A percentile compares a stretch with the other conserved stretches of the same genome.
Conservation (phyloP, 2,329 filamentous ascomycete species). For the Sphaerulina vaccinii region DNA sequence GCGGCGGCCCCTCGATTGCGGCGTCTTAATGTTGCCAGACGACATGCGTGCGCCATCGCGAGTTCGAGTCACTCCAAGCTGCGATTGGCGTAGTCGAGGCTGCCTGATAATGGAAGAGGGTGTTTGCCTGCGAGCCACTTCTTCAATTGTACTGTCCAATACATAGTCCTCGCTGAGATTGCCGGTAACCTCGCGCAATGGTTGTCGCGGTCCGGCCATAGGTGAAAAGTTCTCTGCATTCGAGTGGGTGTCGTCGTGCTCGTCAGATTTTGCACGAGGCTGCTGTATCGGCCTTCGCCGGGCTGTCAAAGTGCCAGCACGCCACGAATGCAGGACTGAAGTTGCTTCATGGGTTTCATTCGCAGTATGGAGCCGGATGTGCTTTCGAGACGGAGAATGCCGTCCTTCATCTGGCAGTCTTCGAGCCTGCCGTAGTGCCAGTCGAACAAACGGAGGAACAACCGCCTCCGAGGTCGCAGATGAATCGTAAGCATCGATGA, state of each 20-base stretch:
- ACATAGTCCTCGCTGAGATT: not conserved
- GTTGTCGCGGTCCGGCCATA: not conserved
- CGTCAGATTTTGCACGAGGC: not conserved
- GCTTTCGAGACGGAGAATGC: constrained; percentile 53
- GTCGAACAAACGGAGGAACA: constrained; percentile 53
- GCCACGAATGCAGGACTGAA: constrained; percentile 52
- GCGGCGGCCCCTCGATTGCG: not conserved
- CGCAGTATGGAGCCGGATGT: constrained; percentile 52
- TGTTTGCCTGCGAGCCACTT: not conserved
- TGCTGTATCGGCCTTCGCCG: not conserved
- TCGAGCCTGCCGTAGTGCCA: constrained; percentile 55
- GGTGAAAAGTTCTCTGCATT: too few species aligned
- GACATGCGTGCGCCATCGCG: not conserved
- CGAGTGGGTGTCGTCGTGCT: too few species aligned
- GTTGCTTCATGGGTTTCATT: constrained; percentile 57
- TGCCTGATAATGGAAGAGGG: not conserved
- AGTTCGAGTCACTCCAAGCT: not conserved
- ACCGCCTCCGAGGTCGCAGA: constrained; percentile 35
- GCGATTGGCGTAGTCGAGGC: not conserved
- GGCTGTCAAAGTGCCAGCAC: constrained; percentile 39
- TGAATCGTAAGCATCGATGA: constrained; percentile 49
- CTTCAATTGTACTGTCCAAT: not conserved
- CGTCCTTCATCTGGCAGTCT: constrained; percentile 50
- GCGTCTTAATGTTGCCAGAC: not conserved
- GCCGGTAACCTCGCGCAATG: not conserved